Base-by-base conservation (phyloP, 164 flowering plant genomes). In the Magnolia kwangsiensis region DNA sequence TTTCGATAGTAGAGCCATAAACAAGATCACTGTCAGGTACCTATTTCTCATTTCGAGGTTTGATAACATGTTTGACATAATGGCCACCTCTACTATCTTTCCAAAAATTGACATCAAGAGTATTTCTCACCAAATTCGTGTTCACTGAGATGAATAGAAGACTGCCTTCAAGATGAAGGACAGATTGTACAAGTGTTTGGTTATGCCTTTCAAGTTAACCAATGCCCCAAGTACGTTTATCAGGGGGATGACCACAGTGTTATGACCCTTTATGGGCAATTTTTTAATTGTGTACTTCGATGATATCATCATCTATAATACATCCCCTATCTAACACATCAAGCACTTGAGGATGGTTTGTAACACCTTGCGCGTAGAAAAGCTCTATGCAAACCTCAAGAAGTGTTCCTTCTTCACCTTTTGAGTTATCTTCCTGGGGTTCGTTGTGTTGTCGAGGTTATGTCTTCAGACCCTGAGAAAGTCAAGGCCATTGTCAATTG, bases 281-380 rank as follows among this genome's bases (percentile, higher is more conserved):
- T 76, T 8, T 8, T 11, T 59, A 6, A 20, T 59, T n/a, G 6
- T 59, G 6, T 59, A 59, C 63, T 59, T 59, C n/a, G 63, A 14
- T 21, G 78, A 76, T 21, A 69, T 76, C n/a, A 13, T 76, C 1
- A 55, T 76, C 8, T 76, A 50, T 29, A 76, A 65, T 23, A 51
- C 9, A 1, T 20, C 29, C 5, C 0, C 1, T 4, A 37, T 19
- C 6, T 49, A 69, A 0, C 67, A 76, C 45, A 10, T 76, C 0
- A 0, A 1, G 2, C 67, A 76, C 13, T 23, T 68, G 2, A 59
- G 63, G 6, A 1, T 18, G 63, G 63, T 59, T 7, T 59, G 63
- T 4, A 14, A 14, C n/a, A 13, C 63, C 19, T 1, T 1, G 4
- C 37, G 4, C 2, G 37, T 2, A 31, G 2, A 31, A 31, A 31